phyloP scores from a whole-genome alignment of 371 early-diverging fungal species.

The Neoconidiobolus thromboides region DNA sequence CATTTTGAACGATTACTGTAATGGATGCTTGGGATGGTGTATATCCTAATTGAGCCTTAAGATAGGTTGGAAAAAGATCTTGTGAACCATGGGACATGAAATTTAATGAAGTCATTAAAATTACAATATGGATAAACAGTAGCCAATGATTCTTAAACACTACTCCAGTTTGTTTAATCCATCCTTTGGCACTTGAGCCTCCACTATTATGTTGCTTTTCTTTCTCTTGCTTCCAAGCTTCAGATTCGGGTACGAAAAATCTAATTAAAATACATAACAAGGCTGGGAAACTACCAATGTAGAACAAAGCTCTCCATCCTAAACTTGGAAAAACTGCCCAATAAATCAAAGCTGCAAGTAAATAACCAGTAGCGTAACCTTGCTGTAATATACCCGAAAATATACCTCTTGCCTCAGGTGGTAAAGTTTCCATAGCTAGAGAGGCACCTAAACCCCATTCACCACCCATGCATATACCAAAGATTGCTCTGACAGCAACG shows the following conservation, averaged over 20 bases:
- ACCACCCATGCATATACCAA: conserved; percentile 54
- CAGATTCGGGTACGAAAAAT: conserved; percentile 41
- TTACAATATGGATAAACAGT: conserved; percentile 6
- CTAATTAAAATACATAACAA: conserved; percentile 31
- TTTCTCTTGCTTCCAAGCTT: conserved; percentile 19
- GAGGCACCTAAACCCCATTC: conserved; percentile 64
- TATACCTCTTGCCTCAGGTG: conserved; percentile 38
- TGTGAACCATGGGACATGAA: conserved; percentile 51
- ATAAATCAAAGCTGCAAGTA: conserved; percentile 36
- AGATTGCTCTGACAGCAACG: conserved; percentile 29
- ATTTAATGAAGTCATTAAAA: conserved; percentile 15
- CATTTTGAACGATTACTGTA: conserved; percentile 32
- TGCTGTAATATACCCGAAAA: conserved; percentile 56
- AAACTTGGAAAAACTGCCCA: conserved; percentile 24
- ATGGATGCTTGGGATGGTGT: conserved; percentile 25
- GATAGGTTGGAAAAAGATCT: conserved; percentile 49
- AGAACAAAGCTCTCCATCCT: conserved; percentile 50
- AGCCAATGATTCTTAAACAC: neutral
- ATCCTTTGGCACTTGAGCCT: conserved; percentile 11
- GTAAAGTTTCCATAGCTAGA: conserved; percentile 48
- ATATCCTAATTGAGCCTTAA: conserved; percentile 31
- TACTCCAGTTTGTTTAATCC: conserved; percentile 4
- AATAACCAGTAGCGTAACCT: conserved; percentile 44
- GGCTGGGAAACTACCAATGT: conserved; percentile 41
- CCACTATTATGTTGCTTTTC: conserved; percentile 14